Percentiles rank a stretch among this genome's conserved stretches.
These are phyloP conservation scores for Russula sp. DNA, from an alignment of 768 basidiomycete species.

Conservation along the genomic window DNA sequence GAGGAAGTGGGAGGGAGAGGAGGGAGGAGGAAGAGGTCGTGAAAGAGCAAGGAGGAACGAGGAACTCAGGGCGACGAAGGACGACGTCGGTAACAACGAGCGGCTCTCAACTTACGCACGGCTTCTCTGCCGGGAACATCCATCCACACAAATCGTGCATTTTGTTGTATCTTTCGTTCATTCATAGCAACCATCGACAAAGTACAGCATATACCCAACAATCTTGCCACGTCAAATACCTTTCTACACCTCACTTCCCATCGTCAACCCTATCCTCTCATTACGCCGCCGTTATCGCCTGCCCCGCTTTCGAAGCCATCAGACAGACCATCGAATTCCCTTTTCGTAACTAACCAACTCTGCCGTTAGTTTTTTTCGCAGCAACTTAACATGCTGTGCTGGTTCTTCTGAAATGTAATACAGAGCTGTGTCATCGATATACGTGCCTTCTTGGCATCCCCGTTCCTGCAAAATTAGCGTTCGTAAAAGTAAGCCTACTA, in stretches of 20 bases:
- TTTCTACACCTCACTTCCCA: background rate
- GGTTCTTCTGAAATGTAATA: background rate
- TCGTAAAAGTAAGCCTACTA: no score
- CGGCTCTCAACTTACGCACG: background rate
- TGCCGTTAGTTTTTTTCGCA: background rate
- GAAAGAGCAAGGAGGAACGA: background rate
- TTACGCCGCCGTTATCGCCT: background rate
- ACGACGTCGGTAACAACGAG: conserved; percentile 25
- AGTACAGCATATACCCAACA: no score
- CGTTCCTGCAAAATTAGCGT: no score
- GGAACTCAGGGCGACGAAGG: background rate
- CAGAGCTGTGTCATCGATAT: background rate
- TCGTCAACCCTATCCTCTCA: background rate
- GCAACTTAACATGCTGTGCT: background rate
- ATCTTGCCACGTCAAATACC: background rate
- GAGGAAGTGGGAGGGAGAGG: background rate
- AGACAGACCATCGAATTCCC: background rate
- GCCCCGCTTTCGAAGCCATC: background rate
- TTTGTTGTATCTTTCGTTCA: background rate
- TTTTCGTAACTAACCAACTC: background rate
- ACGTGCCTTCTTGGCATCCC: background rate
- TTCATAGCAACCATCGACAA: background rate
- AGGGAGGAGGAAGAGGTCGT: background rate
- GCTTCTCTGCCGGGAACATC: background rate
- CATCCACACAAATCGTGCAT: background rate